Evolutionary conservation across 352 stramenopile species (phyloP), one percentile per base, ranked within the genome.

Genomic region (Phytophthora boehmeriae): DNA sequence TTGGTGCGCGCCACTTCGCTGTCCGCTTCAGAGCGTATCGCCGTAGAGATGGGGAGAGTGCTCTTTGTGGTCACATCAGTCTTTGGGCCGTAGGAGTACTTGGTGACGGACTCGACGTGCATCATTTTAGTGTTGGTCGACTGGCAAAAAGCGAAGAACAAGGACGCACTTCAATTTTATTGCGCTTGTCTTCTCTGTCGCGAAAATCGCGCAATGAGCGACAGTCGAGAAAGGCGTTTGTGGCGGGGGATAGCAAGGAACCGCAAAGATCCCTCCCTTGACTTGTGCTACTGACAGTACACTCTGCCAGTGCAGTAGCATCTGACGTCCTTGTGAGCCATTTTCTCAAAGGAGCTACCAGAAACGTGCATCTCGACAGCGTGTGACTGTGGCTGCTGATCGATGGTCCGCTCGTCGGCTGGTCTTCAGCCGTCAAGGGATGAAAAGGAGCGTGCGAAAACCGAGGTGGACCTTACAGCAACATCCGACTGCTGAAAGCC

Each of bases 121-220:
- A 67, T 71, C 49, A 54, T 67, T 41, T 38, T 48, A 45, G 14
- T 20, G 17, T n/a, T 47, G 44, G 9, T 65, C 57, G 57, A 67
- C 39, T 59, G 35, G 56, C 63, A 54, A 62, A n/a, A 66, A 61
- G 25, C 13, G 43, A 13, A 49, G 25, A 49, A 35, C 25, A 17
- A 49, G 22, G 41, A 47, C 43, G 43, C 25, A 30, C 3, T 6
- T 10, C 25, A 19, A 47, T 28, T 47, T 8, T 42, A 22, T 35
- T 25, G 14, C 8, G 10, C 17, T 39, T 39, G 28, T 34, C 45
- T 28, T 66, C 36, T 22, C 17, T 2, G 28, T 38, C 39, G 51
- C 13, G 32, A 38, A 55, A 71, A 71, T 71, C 50, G 20, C 51
- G 45, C 9, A 71, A 63, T 71, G 63, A 63, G 42, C 20, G 25